phyloP scores from a whole-genome alignment of 768 basidiomycete genomes.

The Lentinula detonsa region DNA sequence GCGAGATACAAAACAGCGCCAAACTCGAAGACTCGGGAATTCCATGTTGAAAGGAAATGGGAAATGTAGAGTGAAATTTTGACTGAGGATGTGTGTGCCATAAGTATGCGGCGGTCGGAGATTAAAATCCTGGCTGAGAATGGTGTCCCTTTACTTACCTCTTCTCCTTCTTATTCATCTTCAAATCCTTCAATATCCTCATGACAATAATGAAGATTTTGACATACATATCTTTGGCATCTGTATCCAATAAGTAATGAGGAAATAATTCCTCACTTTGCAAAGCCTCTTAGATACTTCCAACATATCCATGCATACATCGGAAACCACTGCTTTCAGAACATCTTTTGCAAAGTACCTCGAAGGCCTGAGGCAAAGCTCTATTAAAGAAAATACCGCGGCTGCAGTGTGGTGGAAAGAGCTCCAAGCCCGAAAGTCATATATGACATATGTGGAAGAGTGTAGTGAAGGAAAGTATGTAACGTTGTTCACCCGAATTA shows the following conservation, averaged over 20 bases:
- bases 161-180: conserved; percentile 35
- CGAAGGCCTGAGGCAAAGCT: conserved; percentile 36
- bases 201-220: conserved; percentile 41
- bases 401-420: conserved; percentile 47
- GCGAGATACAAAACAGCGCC: conserved; percentile 20
- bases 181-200: conserved; percentile 45
- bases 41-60: conserved; percentile 25
- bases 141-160: conserved; percentile 28
- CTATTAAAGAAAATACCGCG: conserved; percentile 19
- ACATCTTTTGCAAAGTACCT: conserved; percentile 36
- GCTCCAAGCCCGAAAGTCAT: conserved; percentile 46
- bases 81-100: too few relatives aligned
- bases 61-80: conserved; percentile 14
- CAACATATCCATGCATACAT: conserved; percentile 50
- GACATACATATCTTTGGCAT: conserved; percentile 41
- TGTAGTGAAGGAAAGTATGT: conserved; percentile 42
- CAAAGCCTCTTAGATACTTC: conserved; percentile 28
- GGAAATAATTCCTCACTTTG: too few relatives aligned
- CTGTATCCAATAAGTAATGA: neutral
- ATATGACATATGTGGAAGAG: conserved; percentile 41
- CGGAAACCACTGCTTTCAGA: conserved; percentile 45
- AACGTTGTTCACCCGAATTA: neutral
- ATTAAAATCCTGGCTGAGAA: too few relatives aligned
- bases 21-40: conserved; percentile 23
- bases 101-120: too few relatives aligned